Base-by-base conservation (phyloP, 345 rosid species). In the Acer yangbiense region DNA sequence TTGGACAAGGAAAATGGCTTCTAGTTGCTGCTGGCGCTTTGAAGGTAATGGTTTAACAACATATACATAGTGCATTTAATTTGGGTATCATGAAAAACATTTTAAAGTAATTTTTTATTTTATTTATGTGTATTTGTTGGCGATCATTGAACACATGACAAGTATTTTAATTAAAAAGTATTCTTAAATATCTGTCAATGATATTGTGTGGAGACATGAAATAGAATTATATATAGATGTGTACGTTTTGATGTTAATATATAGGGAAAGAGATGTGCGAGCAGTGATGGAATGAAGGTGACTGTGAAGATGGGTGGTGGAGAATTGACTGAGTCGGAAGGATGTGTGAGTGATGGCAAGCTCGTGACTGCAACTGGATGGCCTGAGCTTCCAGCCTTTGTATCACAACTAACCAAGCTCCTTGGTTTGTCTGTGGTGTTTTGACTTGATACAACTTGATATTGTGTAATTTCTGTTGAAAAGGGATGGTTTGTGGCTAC, bases 1-100 rank as follows among this genome's bases (percentile, higher is more conserved):
- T 86, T 25, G 91, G 88, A 18, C 82, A 85, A 77, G 91, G 91
- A 21, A 77, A 76, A 52, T 86, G 88, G 91, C 79, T 86, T 10
- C 78, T 86, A 7, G 87, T 88, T n/a, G 87, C 87, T 5, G 81
- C 87, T 1, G 81, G 82, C 0, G 79, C 76, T 77, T 84, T 88
- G 8, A 81, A 86, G 90, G 90, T 86, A 70, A 73, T 29, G 13
- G 21, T 71, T n/a, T 57, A 57, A 50, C 16, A 50, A 2, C 17
- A 50, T 2, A 77, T n/a, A 43, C 46, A 43, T 43, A 43, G 5
- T 32, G 35, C 35, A 32, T 4, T 3, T 32, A 32, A 32, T 32
- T 32, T 32, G 35, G 35, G 35, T 32, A 32, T 32, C 35, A 32
- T 32, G 35, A 32, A 32, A 32, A 32, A 32, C 35, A 32, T 32